phyloP scores from a whole-genome alignment of 2,329 filamentous ascomycete genomes.

The Bipolaris victoriae region DNA sequence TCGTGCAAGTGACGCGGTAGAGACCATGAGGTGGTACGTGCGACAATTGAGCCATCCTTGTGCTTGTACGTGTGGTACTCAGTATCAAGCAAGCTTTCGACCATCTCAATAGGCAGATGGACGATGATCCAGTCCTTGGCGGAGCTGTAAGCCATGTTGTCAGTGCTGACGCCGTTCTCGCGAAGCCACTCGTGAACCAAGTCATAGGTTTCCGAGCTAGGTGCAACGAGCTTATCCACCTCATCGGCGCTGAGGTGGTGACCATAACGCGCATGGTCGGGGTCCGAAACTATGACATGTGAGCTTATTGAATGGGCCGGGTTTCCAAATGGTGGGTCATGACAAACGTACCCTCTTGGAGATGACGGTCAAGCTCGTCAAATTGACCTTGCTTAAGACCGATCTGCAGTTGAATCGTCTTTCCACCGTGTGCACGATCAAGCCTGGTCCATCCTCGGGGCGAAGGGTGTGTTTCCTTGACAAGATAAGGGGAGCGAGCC shows the following conservation, averaged over 20 bases:
- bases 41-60: conserved; percentile 58
- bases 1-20: conserved; percentile 63
- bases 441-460: conserved; percentile 59
- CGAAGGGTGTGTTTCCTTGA: conserved; percentile 63
- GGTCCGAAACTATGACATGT: conserved; percentile 38
- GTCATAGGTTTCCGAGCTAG: conserved; percentile 58
- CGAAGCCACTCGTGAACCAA: conserved; percentile 63
- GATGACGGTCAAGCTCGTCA: conserved; percentile 61
- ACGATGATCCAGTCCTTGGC: conserved; percentile 66
- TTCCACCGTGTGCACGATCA: conserved; percentile 55
- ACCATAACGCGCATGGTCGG: conserved; percentile 61
- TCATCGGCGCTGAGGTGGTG: conserved; percentile 60
- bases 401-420: conserved; percentile 62
- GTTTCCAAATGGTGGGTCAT: no score
- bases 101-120: conserved; percentile 57
- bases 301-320: neutral
- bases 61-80: conserved; percentile 61
- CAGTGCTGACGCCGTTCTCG: conserved; percentile 59
- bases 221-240: conserved; percentile 61
- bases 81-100: conserved; percentile 60
- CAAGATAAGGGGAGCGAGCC: conserved; percentile 53
- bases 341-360: conserved; percentile 55
- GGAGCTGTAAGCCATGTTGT: conserved; percentile 54
- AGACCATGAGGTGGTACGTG: conserved; percentile 64
- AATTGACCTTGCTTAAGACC: conserved; percentile 65